phyloP scores from a whole-genome alignment of 2,329 filamentous ascomycete species.

The Cordyceps militaris region DNA sequence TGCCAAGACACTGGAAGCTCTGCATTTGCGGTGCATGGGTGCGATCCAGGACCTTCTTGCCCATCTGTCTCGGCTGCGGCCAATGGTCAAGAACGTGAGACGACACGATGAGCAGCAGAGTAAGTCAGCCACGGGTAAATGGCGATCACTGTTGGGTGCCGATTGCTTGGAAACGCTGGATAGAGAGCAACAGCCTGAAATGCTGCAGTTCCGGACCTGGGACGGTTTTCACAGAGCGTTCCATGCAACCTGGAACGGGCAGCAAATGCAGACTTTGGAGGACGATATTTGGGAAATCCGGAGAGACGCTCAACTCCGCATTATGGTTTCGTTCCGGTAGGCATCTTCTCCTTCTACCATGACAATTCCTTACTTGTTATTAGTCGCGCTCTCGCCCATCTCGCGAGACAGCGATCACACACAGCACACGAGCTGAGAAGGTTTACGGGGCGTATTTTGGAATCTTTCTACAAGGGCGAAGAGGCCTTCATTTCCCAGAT shows the following conservation, averaged over 20 bases:
- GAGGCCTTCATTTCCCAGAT: background rate
- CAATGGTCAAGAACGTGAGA: background rate
- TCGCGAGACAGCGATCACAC: background rate
- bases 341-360: background rate
- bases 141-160: background rate
- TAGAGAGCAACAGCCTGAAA: background rate
- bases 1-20: background rate
- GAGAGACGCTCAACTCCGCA: background rate
- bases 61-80: background rate
- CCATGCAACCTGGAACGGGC: background rate
- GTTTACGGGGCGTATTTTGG: background rate
- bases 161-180: background rate
- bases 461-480: background rate
- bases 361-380: background rate
- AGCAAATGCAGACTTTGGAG: background rate
- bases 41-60: background rate
- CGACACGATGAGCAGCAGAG: background rate
- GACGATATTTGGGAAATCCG: background rate
- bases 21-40: background rate
- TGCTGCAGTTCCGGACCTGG: constrained; percentile 6
- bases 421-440: background rate
- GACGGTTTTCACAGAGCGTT: background rate
- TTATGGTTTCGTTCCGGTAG: constrained; percentile 1
- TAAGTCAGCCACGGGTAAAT: background rate
- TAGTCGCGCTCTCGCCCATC: background rate